Evolutionary conservation across 371 early-diverging fungal genomes (phyloP).

Genomic region (Haplosporangium sp.): DNA sequence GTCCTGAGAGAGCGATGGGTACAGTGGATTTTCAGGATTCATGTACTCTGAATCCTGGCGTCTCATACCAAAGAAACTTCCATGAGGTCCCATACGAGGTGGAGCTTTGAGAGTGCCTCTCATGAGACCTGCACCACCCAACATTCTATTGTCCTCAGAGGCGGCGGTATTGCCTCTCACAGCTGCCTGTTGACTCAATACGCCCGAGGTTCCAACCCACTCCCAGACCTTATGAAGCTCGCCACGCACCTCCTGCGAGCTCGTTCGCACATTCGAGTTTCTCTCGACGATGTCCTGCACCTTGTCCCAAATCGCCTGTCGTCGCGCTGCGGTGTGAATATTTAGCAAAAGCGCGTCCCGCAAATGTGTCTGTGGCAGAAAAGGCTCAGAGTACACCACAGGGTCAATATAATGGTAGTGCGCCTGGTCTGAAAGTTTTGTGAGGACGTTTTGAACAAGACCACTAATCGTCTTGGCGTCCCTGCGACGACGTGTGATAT

Average conservation of each 20-base stretch:
- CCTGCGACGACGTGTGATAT: constrained; percentile 25
- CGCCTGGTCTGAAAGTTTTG: constrained; percentile 44
- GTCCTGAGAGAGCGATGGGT: constrained; percentile 44
- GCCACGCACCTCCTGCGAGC: constrained; percentile 40
- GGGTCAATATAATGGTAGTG: constrained; percentile 50
- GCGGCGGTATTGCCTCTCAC: not conserved
- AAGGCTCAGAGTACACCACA: constrained; percentile 35
- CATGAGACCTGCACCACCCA: constrained; percentile 3
- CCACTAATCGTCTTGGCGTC: constrained; percentile 32
- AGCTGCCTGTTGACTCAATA: constrained; percentile 10
- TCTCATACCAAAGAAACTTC: constrained; percentile 51
- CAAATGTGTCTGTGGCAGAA: constrained; percentile 31
- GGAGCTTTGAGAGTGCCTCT: constrained; percentile 28
- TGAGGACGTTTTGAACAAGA: constrained; percentile 39
- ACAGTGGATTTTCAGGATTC: constrained; percentile 46
- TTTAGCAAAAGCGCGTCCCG: constrained; percentile 41
- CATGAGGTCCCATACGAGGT: constrained; percentile 39
- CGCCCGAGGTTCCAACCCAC: constrained; percentile 48
- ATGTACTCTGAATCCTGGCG: constrained; percentile 53
- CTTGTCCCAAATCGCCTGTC: constrained; percentile 49
- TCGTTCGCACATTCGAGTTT: constrained; percentile 42
- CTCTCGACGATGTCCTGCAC: constrained; percentile 38
- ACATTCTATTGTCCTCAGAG: not conserved
- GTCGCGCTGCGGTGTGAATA: constrained; percentile 23
- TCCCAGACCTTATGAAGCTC: constrained; percentile 49